Conservation (phyloP, 257 asterid genomes). For the Petunia secreta region DNA sequence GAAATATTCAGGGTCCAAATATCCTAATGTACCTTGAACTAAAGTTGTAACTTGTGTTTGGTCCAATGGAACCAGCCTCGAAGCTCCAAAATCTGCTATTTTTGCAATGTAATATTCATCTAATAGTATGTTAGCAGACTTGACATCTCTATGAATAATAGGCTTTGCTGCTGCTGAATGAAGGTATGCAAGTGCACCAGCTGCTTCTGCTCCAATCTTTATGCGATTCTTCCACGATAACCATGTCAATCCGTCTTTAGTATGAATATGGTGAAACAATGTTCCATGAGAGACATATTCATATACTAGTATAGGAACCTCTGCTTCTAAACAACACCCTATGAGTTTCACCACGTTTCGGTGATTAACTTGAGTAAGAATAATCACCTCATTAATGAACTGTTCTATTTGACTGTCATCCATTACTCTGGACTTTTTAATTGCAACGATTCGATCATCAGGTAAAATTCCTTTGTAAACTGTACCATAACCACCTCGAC, state of each 20-base stretch:
- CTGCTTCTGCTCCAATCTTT: conserved; percentile 63
- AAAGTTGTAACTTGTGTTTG: conserved; percentile 64
- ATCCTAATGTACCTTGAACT: conserved; percentile 77
- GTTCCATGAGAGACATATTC: conserved; percentile 68
- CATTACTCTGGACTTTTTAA: conserved; percentile 60
- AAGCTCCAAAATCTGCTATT: conserved; percentile 78
- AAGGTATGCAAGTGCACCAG: conserved; percentile 65
- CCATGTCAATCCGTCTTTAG: conserved; percentile 38
- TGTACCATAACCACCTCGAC: conserved; percentile 68
- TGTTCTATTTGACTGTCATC: conserved; percentile 66
- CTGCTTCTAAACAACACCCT: conserved; percentile 73
- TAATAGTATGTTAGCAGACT: conserved; percentile 65
- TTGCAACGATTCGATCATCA: conserved; percentile 57
- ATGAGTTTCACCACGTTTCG: conserved; percentile 68
- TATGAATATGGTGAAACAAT: conserved; percentile 52
- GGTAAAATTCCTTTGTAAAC: conserved; percentile 66
- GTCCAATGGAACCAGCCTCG: conserved; percentile 61
- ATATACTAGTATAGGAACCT: conserved; percentile 68
- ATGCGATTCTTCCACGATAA: conserved; percentile 63
- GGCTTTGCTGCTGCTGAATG: conserved; percentile 71
- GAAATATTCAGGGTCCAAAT: conserved; percentile 55
- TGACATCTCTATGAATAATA: conserved; percentile 63
- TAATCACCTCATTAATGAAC: conserved; percentile 71
- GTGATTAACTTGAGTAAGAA: conserved; percentile 73
- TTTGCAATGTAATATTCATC: conserved; percentile 60